These are phyloP conservation scores for Aspergillus ibericus DNA, from an alignment of 2,329 filamentous ascomycete species.

Conservation along the genomic window DNA sequence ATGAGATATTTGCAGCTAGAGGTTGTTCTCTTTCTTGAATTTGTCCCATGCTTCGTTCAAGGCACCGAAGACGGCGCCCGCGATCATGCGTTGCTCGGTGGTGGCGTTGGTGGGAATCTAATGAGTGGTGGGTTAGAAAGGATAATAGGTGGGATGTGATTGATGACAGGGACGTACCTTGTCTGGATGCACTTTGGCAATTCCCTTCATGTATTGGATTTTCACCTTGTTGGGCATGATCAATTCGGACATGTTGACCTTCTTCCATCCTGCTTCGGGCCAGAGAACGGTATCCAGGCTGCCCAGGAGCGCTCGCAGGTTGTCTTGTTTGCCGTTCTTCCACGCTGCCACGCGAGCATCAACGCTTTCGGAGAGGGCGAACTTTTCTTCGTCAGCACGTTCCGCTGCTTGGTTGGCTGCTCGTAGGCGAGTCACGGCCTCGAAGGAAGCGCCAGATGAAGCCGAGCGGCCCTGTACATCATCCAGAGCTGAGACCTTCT, in stretches of 20 bases:
- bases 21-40: conserved; percentile 63
- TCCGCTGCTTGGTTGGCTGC: conserved; percentile 84
- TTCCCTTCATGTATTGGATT: conserved; percentile 98
- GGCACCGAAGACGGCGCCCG: conserved; percentile 63
- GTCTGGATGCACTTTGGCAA: conserved; percentile 96
- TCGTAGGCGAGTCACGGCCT: conserved; percentile 78
- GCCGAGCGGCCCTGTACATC: conserved; percentile 41
- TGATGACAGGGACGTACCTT: conserved; percentile 66
- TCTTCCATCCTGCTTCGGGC: conserved; percentile 93
- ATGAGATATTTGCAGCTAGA: conserved; percentile 36
- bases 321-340: conserved; percentile 90
- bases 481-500: conserved; percentile 34
- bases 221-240: conserved; percentile 95
- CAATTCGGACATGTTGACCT: conserved; percentile 89
- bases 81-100: conserved; percentile 67
- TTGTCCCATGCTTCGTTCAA: conserved; percentile 70
- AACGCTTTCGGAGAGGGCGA: conserved; percentile 81
- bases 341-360: conserved; percentile 76
- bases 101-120: conserved; percentile 64
- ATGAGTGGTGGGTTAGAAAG: not conserved
- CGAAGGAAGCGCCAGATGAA: conserved; percentile 54
- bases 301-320: conserved; percentile 80
- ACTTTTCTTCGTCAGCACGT: conserved; percentile 86
- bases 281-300: conserved; percentile 88
- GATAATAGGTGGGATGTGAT: not conserved